Evolutionary conservation across 2,329 filamentous ascomycete species (phyloP).

Genomic region (Cephalotrichum gorgonifer): DNA sequence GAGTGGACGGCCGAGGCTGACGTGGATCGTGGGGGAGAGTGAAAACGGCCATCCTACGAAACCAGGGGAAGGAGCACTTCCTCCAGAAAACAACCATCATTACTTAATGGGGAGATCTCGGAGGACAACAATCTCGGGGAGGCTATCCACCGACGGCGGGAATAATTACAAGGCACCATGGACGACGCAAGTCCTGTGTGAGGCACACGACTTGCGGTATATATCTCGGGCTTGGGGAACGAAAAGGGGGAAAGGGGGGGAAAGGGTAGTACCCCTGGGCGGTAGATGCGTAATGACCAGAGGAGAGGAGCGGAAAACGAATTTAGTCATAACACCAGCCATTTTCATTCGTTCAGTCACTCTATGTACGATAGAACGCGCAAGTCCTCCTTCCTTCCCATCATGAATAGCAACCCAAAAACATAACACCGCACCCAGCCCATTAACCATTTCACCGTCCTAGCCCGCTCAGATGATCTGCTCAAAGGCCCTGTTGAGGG

Average conservation of each 20-base stretch:
- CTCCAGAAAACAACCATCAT: too few species aligned
- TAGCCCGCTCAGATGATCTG: slow-evolving; percentile 67
- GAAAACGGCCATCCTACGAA: not conserved
- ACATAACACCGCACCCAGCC: slow-evolving; percentile 2
- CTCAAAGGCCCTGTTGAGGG: slow-evolving; percentile 94
- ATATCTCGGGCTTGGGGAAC: too few species aligned
- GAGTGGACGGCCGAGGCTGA: slow-evolving; percentile 33
- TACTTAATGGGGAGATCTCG: too few species aligned
- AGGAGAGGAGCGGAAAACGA: not conserved
- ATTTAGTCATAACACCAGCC: not conserved
- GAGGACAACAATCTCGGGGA: too few species aligned
- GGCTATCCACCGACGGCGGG: too few species aligned
- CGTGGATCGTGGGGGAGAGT: not conserved
- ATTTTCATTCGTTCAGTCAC: not conserved
- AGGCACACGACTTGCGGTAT: too few species aligned
- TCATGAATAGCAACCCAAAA: not conserved
- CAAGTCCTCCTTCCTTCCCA: not conserved
- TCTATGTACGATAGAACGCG: slow-evolving; percentile 1
- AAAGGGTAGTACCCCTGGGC: too few species aligned
- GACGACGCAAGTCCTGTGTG: too few species aligned
- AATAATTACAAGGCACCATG: too few species aligned
- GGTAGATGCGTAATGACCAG: too few species aligned
- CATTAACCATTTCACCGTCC: slow-evolving; percentile 6
- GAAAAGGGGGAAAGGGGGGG: too few species aligned
- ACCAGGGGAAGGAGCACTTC: too few species aligned